Conservation (phyloP, 176 grass and related monocot species). For the Pontederia crassipes region DNA sequence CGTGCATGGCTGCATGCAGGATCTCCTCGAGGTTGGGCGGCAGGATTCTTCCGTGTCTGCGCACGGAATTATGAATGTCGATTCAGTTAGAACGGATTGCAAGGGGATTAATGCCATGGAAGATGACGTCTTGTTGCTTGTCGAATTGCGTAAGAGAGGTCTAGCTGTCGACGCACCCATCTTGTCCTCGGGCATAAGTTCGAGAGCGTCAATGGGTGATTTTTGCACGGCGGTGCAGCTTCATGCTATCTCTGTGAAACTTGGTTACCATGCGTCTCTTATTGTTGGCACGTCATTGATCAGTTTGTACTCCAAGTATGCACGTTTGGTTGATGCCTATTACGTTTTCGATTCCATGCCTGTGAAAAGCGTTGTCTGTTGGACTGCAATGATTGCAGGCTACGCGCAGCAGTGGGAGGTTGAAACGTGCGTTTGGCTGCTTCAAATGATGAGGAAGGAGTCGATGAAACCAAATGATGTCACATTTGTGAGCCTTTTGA, state of each 20-base stretch:
- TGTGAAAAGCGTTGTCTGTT: slow-evolving; percentile 39
- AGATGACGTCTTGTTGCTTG: slow-evolving; percentile 6
- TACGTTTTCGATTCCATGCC: slow-evolving; percentile 35
- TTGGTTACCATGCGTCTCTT: slow-evolving; percentile 18
- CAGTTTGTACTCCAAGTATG: slow-evolving; percentile 41
- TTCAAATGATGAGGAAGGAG: slow-evolving; percentile 33
- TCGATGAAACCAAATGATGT: slow-evolving; percentile 47
- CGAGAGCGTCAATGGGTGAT: not conserved
- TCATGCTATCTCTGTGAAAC: slow-evolving; percentile 27
- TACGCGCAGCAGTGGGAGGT: slow-evolving; percentile 27
- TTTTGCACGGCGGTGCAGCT: slow-evolving; percentile 28
- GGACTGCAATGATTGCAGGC: slow-evolving; percentile 56
- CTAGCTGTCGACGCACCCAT: not conserved
- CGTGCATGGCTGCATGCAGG: slow-evolving; percentile 11
- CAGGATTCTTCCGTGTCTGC: not conserved
- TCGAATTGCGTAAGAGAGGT: slow-evolving; percentile 6
- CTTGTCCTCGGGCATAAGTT: slow-evolving; percentile 3
- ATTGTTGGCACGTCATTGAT: slow-evolving; percentile 36
- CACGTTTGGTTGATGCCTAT: slow-evolving; percentile 26
- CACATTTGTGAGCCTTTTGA: slow-evolving; percentile 47
- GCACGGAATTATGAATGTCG: not conserved
- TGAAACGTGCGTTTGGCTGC: slow-evolving; percentile 5
- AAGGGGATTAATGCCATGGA: not conserved
- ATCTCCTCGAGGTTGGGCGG: slow-evolving; percentile 4
- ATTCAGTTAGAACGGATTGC: not conserved